These are phyloP conservation scores for Trichoderma brevicompactum DNA, from an alignment of 2,329 filamentous ascomycete genomes.

Conservation along the genomic window DNA sequence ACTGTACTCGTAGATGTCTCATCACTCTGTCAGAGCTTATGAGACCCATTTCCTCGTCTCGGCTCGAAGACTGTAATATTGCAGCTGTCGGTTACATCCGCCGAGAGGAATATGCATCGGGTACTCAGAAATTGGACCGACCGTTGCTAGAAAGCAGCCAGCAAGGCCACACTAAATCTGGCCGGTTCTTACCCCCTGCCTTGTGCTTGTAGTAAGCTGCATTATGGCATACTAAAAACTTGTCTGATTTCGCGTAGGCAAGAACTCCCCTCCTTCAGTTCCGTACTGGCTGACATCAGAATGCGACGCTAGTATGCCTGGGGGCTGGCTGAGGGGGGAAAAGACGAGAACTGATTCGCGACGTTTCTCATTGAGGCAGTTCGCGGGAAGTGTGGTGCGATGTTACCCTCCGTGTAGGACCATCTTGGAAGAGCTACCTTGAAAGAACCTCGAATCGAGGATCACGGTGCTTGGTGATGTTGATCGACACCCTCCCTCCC, in stretches of 20 bases:
- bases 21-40: background rate
- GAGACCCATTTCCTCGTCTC: background rate
- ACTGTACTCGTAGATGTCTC: background rate
- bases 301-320: constrained; percentile 11
- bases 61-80: background rate
- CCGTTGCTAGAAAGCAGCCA: background rate
- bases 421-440: background rate
- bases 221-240: background rate
- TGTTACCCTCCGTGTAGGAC: constrained; percentile 1
- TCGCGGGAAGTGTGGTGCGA: background rate
- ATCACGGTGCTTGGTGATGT: background rate
- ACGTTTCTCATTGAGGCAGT: background rate
- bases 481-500: background rate
- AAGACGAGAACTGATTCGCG: background rate
- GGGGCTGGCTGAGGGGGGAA: constrained; percentile 1
- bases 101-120: background rate
- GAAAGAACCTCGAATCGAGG: background rate
- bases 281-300: constrained; percentile 18
- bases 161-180: background rate
- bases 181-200: background rate
- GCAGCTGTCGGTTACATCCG: background rate
- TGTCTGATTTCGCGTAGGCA: constrained; percentile 3
- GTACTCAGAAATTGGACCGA: background rate
- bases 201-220: constrained; percentile 22
- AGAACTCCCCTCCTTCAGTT: background rate